Evolutionary conservation across 2,329 filamentous ascomycete species (phyloP).

Genomic region (Fusarium nygamai): DNA sequence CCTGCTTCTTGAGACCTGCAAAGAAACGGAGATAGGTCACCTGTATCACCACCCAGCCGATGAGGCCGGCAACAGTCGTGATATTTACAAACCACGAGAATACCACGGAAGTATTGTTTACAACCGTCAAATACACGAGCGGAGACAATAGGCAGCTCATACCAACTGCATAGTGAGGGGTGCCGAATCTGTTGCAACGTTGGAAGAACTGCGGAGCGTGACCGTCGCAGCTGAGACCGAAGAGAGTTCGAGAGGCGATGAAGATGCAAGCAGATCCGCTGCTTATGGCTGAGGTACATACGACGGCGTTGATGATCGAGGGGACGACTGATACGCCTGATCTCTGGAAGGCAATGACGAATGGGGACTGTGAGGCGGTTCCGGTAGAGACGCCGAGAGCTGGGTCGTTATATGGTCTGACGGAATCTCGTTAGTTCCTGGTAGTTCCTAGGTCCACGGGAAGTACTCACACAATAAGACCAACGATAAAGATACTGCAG

Average conservation of each 20-base stretch:
- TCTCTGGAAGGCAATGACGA: background rate
- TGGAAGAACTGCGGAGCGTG: background rate
- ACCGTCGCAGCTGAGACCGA: background rate
- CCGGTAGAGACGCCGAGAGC: background rate
- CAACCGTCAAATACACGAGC: background rate
- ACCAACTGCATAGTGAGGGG: background rate
- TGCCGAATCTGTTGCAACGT: background rate
- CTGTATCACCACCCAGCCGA: background rate
- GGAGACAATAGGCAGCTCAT: background rate
- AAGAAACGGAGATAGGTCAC: background rate
- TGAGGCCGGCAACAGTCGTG: background rate
- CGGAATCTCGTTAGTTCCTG: rapidly evolving
- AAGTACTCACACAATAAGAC: background rate
- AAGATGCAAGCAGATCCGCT: background rate
- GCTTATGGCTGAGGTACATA: background rate
- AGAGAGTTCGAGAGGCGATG: background rate
- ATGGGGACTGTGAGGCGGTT: background rate
- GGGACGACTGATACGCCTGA: background rate
- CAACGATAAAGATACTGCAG: background rate
- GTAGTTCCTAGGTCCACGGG: rapidly evolving
- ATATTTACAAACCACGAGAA: background rate
- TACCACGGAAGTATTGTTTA: background rate
- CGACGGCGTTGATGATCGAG: background rate
- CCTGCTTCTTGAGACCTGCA: background rate
- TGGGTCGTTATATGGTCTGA: background rate